Percentiles rank a stretch among this genome's conserved stretches.
Evolutionary conservation across 2,329 filamentous ascomycete species (phyloP).

Genomic region (Ceratocystis ficicola): DNA sequence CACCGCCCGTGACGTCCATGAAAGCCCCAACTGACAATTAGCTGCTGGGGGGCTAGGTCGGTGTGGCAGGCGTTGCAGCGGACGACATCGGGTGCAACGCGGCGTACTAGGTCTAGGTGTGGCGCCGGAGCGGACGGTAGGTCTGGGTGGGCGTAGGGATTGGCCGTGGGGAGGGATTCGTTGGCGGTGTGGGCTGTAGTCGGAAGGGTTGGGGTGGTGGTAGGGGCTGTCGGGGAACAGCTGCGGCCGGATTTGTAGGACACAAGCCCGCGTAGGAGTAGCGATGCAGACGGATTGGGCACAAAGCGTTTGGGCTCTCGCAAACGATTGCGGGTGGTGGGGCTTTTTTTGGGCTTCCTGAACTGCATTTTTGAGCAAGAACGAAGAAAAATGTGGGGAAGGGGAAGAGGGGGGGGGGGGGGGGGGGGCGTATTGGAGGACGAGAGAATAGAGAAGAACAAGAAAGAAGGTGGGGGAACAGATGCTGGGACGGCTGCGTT

Average conservation of each 20-base stretch:
- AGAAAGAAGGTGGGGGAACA: background rate
- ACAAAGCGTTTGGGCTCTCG: constrained; percentile 1
- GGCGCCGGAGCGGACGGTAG: constrained; percentile 24
- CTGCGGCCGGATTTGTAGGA: background rate
- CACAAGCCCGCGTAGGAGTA: background rate
- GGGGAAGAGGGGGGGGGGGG: no score
- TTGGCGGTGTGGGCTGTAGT: background rate
- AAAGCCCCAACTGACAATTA: constrained; percentile 55
- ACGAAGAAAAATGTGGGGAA: background rate
- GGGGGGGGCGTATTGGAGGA: background rate
- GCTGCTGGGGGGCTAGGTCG: constrained; percentile 48
- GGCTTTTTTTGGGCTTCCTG: constrained; percentile 9
- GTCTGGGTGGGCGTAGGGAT: constrained; percentile 17
- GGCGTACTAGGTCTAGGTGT: constrained; percentile 24
- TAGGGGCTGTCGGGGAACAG: background rate
- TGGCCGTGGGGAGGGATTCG: background rate
- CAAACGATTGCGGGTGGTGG: background rate
- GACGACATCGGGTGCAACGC: constrained; percentile 27
- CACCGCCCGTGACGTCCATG: constrained; percentile 53
- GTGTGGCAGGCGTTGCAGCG: constrained; percentile 47
- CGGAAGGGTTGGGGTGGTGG: background rate
- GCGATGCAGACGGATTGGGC: background rate
- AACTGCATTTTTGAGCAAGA: constrained; percentile 4
- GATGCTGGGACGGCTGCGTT: background rate
- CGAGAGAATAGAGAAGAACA: background rate